Conservation (phyloP, 2,329 filamentous ascomycete genomes). For the Neospermospora avenae region DNA sequence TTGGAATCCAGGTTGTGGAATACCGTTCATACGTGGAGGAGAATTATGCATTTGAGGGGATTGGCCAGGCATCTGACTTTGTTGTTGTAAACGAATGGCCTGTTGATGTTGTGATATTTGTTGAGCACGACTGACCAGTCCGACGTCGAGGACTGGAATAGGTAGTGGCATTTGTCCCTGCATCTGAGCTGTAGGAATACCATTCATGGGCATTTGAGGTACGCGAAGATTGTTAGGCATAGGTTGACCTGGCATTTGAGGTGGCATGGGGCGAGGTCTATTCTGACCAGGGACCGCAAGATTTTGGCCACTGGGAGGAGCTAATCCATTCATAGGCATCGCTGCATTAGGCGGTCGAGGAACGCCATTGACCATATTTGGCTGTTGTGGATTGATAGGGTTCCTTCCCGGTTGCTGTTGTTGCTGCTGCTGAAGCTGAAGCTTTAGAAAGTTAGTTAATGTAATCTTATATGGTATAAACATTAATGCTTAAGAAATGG, state of each 20-base stretch:
- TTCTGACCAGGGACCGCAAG: conserved; percentile 33
- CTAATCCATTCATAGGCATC: conserved; percentile 20
- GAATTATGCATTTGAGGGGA: conserved; percentile 36
- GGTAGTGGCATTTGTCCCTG: conserved; percentile 55
- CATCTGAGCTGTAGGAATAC: conserved; percentile 67
- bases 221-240: conserved; percentile 32
- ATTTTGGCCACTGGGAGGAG: conserved; percentile 24
- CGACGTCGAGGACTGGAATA: conserved; percentile 48
- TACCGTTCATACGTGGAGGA: conserved; percentile 39
- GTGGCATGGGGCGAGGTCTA: conserved; percentile 28
- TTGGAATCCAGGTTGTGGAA: conserved; percentile 31
- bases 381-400: conserved; percentile 26
- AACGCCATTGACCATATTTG: conserved; percentile 14
- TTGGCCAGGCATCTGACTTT: conserved; percentile 29
- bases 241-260: conserved; percentile 30
- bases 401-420: conserved; percentile 27
- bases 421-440: conserved; percentile 27
- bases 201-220: conserved; percentile 55
- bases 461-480: neutral
- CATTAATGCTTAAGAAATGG: conserved; percentile 25
- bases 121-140: conserved; percentile 60
- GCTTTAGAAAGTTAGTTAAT: conserved; percentile 39
- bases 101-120: conserved; percentile 59
- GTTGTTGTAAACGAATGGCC: conserved; percentile 31
- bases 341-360: conserved; percentile 21